Conservation (phyloP, 1,284 basidiomycete species). For the Trichosporon asahii region DNA sequence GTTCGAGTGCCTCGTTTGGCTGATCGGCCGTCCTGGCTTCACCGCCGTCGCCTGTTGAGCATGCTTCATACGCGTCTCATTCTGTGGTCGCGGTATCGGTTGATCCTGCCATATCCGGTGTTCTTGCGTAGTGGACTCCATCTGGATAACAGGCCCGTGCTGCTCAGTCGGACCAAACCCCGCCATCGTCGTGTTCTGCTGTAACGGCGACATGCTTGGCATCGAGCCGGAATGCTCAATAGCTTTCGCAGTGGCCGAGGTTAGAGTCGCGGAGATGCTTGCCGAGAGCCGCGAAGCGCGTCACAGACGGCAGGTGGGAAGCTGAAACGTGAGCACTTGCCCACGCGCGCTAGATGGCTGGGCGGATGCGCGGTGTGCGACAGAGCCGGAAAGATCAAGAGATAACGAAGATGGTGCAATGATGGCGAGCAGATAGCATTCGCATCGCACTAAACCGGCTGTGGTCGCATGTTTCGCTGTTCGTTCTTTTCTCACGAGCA, state of each 20-base stretch:
- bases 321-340: neutral
- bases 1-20: too few species aligned
- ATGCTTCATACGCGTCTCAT: neutral
- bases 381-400: neutral
- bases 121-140: too few species aligned
- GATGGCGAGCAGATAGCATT: neutral
- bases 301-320: neutral
- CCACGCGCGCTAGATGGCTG: neutral
- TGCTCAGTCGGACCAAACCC: neutral
- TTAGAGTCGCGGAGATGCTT: neutral
- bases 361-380: neutral
- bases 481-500: neutral
- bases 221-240: neutral
- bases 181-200: too few species aligned
- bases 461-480: neutral
- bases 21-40: too few species aligned
- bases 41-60: neutral
- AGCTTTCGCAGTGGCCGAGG: neutral
- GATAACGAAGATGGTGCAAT: conserved; percentile 4
- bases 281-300: neutral
- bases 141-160: too few species aligned
- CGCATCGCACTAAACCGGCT: neutral
- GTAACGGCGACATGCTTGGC: too few species aligned
- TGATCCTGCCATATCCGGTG: too few species aligned
- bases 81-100: too few species aligned